These are phyloP conservation scores for Macadamia integrifolia DNA, from an alignment of 164 flowering plant genomes.

Conservation along the genomic window DNA sequence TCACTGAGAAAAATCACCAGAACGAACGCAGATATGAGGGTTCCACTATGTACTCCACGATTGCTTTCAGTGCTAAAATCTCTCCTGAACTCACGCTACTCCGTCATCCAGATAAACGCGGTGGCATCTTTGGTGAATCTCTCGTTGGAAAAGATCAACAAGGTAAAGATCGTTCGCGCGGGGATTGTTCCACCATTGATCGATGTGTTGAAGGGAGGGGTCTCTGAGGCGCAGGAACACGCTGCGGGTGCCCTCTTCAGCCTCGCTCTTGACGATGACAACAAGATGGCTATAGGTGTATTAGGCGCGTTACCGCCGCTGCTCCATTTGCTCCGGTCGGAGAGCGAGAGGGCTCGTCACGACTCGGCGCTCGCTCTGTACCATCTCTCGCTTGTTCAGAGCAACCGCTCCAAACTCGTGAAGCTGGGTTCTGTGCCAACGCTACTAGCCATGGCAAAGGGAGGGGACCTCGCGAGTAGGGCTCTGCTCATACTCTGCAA, in stretches of 20 bases:
- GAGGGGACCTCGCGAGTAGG: slow-evolving; percentile 33
- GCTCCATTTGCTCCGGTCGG: slow-evolving; percentile 62
- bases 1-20: slow-evolving; percentile 55
- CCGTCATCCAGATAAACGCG: slow-evolving; percentile 60
- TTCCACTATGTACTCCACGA: slow-evolving; percentile 51
- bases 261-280: slow-evolving; percentile 72
- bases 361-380: slow-evolving; percentile 90
- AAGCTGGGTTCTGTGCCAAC: slow-evolving; percentile 57
- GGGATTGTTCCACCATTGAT: slow-evolving; percentile 72
- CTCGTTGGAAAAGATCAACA: slow-evolving; percentile 74
- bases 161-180: slow-evolving; percentile 72
- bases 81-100: slow-evolving; percentile 44
- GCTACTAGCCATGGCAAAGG: slow-evolving; percentile 41
- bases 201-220: slow-evolving; percentile 61
- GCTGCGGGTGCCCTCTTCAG: slow-evolving; percentile 94
- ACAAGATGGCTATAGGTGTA: slow-evolving; percentile 93
- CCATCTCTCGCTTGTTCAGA: slow-evolving; percentile 59
- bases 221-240: slow-evolving; percentile 73
- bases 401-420: slow-evolving; percentile 74
- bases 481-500: slow-evolving; percentile 64
- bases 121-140: slow-evolving; percentile 81
- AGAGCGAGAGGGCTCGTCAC: slow-evolving; percentile 54
- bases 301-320: slow-evolving; percentile 80
- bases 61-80: slow-evolving; percentile 46
- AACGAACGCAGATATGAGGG: slow-evolving; percentile 39